phyloP scores from a whole-genome alignment of 2,329 filamentous ascomycete genomes.

The Lasiodiplodia citricola region DNA sequence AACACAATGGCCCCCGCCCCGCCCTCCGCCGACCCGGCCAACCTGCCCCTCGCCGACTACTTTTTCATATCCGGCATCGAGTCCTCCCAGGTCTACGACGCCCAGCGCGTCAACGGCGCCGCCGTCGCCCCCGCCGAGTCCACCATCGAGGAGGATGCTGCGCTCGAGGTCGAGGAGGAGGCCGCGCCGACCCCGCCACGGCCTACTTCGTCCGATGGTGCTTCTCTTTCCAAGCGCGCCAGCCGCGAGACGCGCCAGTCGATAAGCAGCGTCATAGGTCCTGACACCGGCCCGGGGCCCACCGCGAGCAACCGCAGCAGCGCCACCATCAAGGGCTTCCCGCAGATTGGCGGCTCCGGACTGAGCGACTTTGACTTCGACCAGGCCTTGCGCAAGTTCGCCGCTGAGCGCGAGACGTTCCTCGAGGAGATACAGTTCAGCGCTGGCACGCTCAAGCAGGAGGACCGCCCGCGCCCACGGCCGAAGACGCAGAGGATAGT shows the following conservation, averaged over 20 bases:
- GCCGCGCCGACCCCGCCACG: slow-evolving; percentile 35
- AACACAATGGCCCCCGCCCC: slow-evolving; percentile 46
- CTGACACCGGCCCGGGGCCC: slow-evolving; percentile 46
- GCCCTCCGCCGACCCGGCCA: slow-evolving; percentile 48
- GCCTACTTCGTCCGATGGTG: slow-evolving; percentile 51
- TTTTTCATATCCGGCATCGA: slow-evolving; percentile 68
- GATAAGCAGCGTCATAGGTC: slow-evolving; percentile 54
- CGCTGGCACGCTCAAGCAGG: slow-evolving; percentile 71
- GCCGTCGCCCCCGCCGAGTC: slow-evolving; percentile 51
- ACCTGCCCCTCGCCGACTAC: slow-evolving; percentile 65
- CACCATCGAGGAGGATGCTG: slow-evolving; percentile 66
- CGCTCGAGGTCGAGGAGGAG: slow-evolving; percentile 54
- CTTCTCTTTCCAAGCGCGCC: slow-evolving; percentile 45
- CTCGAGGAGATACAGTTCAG: slow-evolving; percentile 89
- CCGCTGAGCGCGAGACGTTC: slow-evolving; percentile 91
- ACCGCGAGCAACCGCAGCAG: slow-evolving; percentile 69
- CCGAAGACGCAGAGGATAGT: slow-evolving; percentile 82
- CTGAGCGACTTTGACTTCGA: slow-evolving; percentile 88
- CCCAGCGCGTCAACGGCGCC: slow-evolving; percentile 43
- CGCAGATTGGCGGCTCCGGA: slow-evolving; percentile 45
- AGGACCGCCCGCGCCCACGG: slow-evolving; percentile 66
- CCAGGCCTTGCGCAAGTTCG: slow-evolving; percentile 89
- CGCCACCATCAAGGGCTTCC: slow-evolving; percentile 62
- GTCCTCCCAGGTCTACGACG: slow-evolving; percentile 57
- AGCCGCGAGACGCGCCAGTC: slow-evolving; percentile 58